Evolutionary conservation across 176 grass and related monocot species (phyloP), one percentile per base, ranked within the genome.

Genomic region (Carex myosuroides): DNA sequence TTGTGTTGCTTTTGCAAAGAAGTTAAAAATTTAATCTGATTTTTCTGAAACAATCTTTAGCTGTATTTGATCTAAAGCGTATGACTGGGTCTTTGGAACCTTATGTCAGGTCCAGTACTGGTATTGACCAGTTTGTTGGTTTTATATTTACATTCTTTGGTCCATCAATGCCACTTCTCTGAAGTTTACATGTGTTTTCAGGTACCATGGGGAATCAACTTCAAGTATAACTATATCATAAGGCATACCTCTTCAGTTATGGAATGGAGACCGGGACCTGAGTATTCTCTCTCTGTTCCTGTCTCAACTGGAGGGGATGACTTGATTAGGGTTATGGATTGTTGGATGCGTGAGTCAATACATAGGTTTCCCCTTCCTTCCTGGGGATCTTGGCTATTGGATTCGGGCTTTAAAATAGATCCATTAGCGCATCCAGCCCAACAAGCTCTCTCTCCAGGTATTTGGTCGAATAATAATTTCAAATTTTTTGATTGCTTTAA

Each of bases 151-250:
- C 55, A 61, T n/a, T 26, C 33, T 53, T 13, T 52, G 22, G n/a
- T 24, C 44, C 37, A 6, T 39, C 4, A 39, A 48, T 10, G 44
- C 44, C 44, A 48, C 44, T 48, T 48, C 44, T 48, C 44, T 48
- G 44, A 48, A 48, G 44, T 8, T 79, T 61, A 39, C 80, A 53
- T 42, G 48, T 64, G 7, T 88, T 91, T 86, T 85, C 85, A 98
- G 95, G 95, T 98, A 83, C 92, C 92, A 69, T 91, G 84, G 88
- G 92, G 92, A 42, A 92, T 93, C 58, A 88, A 94, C 92, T 94
- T 98, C 86, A 94, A 90, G 83, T 98, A 98, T 81, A 98, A 94
- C 87, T 98, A 98, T 93, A 94, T 98, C 85, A 61, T 93, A 89
- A 92, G 87, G 84, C 84, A 86, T 50, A 82, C 85, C 75, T 92